These are phyloP conservation scores for Lactarius tabidus DNA, from an alignment of 768 basidiomycete species.

Conservation along the genomic window DNA sequence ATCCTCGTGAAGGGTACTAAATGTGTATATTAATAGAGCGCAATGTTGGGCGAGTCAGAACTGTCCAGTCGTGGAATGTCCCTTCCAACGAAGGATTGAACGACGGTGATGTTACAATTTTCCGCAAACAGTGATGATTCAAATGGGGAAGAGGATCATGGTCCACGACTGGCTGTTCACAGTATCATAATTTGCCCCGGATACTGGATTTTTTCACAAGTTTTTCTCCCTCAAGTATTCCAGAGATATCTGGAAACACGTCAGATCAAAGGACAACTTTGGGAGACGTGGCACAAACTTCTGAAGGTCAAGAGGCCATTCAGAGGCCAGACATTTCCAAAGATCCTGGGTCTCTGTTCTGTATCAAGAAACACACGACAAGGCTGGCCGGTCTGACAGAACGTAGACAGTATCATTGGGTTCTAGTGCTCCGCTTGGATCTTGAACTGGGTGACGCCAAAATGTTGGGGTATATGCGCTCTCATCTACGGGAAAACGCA, in stretches of 20 bases:
- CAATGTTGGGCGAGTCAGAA: neutral
- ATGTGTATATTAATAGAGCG: neutral
- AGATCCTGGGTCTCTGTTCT: neutral
- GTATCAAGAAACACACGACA: neutral
- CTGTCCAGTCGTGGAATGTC: neutral
- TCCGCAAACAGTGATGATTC: neutral
- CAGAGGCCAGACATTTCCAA: neutral
- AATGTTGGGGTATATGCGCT: too few relatives aligned
- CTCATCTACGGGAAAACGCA: too few relatives aligned
- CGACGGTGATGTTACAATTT: neutral
- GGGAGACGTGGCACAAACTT: neutral
- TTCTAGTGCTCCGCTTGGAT: neutral
- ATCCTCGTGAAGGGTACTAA: neutral
- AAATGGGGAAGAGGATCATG: neutral
- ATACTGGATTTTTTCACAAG: neutral
- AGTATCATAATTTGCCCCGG: neutral
- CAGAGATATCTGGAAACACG: neutral
- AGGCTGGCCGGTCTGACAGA: neutral
- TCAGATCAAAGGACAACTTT: neutral
- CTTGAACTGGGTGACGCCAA: too few relatives aligned
- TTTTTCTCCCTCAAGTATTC: neutral
- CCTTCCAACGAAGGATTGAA: neutral
- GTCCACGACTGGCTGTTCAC: neutral
- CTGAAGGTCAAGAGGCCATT: neutral
- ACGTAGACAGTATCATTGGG: neutral